A percentile compares a stretch with the other conserved stretches of the same genome.
Evolutionary conservation across 192 early-diverging fungal species (phyloP).

Genomic region (Polychytrium aggregatum): DNA sequence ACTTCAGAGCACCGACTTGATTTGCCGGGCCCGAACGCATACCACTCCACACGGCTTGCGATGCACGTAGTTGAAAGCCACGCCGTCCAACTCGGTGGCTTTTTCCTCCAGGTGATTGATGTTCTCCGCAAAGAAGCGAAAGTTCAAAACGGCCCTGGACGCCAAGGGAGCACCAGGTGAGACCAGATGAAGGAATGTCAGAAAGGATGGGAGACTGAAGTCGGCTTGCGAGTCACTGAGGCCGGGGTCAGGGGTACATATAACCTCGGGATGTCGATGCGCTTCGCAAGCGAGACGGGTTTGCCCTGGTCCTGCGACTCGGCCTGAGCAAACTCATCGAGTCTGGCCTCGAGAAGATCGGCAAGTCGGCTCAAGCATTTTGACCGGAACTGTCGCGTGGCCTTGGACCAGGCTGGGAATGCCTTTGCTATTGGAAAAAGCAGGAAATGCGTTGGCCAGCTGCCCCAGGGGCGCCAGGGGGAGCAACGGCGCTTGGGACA

Average conservation of each 20-base stretch:
- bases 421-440: constrained; percentile 46
- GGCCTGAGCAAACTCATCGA: constrained; percentile 49
- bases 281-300: constrained; percentile 35
- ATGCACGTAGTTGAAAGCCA: constrained; percentile 40
- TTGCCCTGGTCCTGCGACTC: constrained; percentile 62
- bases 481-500: too few species aligned
- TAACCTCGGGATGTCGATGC: constrained; percentile 48
- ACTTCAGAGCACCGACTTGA: too few species aligned
- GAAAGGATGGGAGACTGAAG: too few species aligned
- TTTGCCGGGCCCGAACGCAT: neutral
- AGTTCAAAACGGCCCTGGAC: constrained; percentile 33
- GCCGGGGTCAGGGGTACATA: neutral
- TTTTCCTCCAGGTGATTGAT: constrained; percentile 44
- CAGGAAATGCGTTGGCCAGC: neutral
- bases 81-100: constrained; percentile 34
- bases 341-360: constrained; percentile 35
- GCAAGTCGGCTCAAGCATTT: constrained; percentile 51
- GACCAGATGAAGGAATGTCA: constrained; percentile 2
- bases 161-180: neutral
- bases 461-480: too few species aligned
- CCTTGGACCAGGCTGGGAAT: constrained; percentile 50
- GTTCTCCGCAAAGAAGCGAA: constrained; percentile 68
- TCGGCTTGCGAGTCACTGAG: neutral
- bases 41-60: constrained; percentile 56
- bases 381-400: constrained; percentile 27